Conservation (phyloP, 1,284 basidiomycete genomes). For the Puccinia hordei region DNA sequence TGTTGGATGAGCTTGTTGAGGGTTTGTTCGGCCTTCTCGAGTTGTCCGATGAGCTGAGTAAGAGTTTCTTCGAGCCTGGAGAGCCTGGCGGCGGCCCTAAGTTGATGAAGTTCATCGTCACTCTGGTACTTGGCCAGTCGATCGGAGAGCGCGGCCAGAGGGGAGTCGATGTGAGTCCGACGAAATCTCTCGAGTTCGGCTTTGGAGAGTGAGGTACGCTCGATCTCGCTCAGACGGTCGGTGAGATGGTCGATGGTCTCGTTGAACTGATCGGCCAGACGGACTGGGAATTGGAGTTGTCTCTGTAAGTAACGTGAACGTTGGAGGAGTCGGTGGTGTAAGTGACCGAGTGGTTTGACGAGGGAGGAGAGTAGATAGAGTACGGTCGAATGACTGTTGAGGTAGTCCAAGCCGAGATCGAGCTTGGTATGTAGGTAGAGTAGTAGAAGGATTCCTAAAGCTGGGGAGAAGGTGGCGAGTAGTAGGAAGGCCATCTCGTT, state of each 20-base stretch:
- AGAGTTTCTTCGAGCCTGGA: slow-evolving; percentile 9
- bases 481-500: slow-evolving; percentile 21
- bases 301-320: slow-evolving; percentile 4
- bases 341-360: slow-evolving; percentile 34
- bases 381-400: slow-evolving; percentile 31
- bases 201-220: slow-evolving; percentile 16
- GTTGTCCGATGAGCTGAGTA: background rate
- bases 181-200: slow-evolving; percentile 5
- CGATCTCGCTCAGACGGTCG: background rate
- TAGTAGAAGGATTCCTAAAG: background rate
- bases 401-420: slow-evolving; percentile 19
- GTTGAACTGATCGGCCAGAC: slow-evolving; percentile 20
- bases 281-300: slow-evolving; percentile 25
- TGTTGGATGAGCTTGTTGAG: background rate
- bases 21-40: background rate
- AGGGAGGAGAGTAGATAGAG: slow-evolving; percentile 32
- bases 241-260: background rate
- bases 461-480: slow-evolving; percentile 30
- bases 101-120: slow-evolving; percentile 10
- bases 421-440: slow-evolving; percentile 23
- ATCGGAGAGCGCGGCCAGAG: background rate
- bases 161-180: background rate
- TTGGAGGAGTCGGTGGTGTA: slow-evolving; percentile 5
- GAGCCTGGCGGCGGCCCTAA: background rate
- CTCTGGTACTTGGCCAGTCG: slow-evolving; percentile 6